Base-by-base conservation (phyloP, 441 rosid species). In the Brassica balearica region DNA sequence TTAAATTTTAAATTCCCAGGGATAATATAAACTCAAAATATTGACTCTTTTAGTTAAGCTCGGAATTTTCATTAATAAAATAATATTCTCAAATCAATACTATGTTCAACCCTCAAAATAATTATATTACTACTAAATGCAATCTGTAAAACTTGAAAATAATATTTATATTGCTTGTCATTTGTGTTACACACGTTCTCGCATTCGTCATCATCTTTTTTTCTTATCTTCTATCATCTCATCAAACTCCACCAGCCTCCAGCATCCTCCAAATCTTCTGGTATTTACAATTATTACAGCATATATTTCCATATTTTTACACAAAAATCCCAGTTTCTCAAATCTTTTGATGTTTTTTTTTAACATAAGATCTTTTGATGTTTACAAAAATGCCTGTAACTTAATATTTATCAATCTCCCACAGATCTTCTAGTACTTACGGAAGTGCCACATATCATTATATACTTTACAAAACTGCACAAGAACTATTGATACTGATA, bases 171-270 rank as follows among this genome's bases (percentile, higher is more conserved):
- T 55, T 15, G 60, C 22, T 55, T 55, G 60, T 55, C 22, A 15
- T 55, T 2, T 55, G 60, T 55, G 60, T 55, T 15, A 55, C 60
- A 55, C 60, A 55, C 60, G 4, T 55, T 48, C 53, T 2, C 53
- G 6, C 59, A 53, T 6, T 55, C 60, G 60, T 55, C 60, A 55
- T 55, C 60, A 55, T 55, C 56, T n/a, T 46, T 46, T 46, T 11
- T 3, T 43, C 51, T 43, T 43, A 1, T 43, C 51, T 43, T 43
- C 55, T 22, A 55, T 55, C 60, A 55, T 55, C 51, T 38, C 10
- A 2, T 38, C 46, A 38, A 43, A 43, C 51, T 11, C 46, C 12
- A 2, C 2, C 46, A 10, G 46, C 53, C 22, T 6, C 58, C 8
- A 55, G 10, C 25, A 22, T 23, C 25, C 25, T 2, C 32, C 32